Evolutionary conservation across 345 rosid genomes (phyloP), one percentile per base, ranked within the genome.

Genomic region (Mangifera indica): DNA sequence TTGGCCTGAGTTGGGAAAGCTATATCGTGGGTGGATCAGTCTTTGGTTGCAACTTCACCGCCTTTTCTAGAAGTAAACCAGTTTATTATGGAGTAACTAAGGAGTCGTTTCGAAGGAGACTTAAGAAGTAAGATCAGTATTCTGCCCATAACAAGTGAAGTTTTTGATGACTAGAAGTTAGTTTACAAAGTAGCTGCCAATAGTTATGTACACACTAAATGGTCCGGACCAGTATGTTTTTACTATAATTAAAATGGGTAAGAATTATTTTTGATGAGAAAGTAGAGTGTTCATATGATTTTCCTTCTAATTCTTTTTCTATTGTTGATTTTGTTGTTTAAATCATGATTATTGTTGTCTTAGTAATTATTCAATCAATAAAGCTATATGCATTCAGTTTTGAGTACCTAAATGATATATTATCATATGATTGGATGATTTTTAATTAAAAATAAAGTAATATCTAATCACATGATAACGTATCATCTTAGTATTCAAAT

Each of bases 41-140:
- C 55, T 74, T 54, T 63, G 82, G 73, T 68, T 75, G 82, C 79
- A 79, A 79, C 34, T 79, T 74, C 78, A 61, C 74, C 24, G 74
- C 81, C 34, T 79, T 53, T 55, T 45, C 37, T 22, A 76, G 81
- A 14, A 5, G 73, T 55, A 61, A 45, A 13, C 73, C 73, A 44
- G 76, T 74, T 74, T 74, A 79, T 40, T 74, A 61, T 46, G 81
- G 81, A 1, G 53, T 67, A 37, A 71, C 67, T 22, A 79, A 67
- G 37, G 79, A 79, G 62, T 72, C 73, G 4, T 67, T 13, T 57
- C 42, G 54, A 59, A 37, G 40, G 5, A 61, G 49, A 37, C 26
- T 11, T 2, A 62, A 55, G 26, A 63, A 29, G 74, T 32, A 37
- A 20, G 18, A 20, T 53, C 17, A 52, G 21, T 52, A 52, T 8